phyloP scores from a whole-genome alignment of 2,329 filamentous ascomycete species.

The Colletotrichum noveboracense region DNA sequence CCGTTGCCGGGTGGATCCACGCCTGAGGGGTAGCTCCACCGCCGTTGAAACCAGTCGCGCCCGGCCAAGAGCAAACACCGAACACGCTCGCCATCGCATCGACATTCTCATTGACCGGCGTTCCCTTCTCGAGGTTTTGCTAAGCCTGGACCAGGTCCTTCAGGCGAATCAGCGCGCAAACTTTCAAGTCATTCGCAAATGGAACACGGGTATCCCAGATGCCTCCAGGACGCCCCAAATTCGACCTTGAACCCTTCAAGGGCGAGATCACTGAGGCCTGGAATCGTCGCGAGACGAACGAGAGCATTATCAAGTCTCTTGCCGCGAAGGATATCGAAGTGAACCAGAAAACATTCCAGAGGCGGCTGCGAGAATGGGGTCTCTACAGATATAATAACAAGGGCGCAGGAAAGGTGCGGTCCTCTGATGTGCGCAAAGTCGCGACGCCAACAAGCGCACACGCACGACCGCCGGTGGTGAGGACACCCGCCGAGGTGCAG shows the following conservation, averaged over 20 bases:
- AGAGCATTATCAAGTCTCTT: constrained; percentile 10
- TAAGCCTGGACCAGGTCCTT: neutral
- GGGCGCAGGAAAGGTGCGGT: neutral
- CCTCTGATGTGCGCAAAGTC: neutral
- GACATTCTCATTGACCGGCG: neutral
- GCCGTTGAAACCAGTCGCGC: neutral
- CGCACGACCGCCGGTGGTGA: neutral
- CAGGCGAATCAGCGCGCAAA: neutral
- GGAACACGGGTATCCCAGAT: neutral
- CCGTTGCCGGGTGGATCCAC: neutral
- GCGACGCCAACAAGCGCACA: neutral
- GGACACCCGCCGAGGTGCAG: neutral
- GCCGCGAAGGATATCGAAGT: neutral
- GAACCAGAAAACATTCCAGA: constrained; percentile 6
- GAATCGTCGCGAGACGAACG: constrained; percentile 7
- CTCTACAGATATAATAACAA: neutral
- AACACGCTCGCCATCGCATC: neutral
- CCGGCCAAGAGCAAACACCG: neutral
- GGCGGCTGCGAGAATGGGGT: constrained; percentile 7
- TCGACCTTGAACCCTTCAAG: constrained; percentile 10
- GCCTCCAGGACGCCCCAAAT: constrained; percentile 6
- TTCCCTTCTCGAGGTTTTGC: neutral
- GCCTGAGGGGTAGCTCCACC: neutral
- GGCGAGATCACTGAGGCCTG: constrained; percentile 9
- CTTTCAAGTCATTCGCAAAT: neutral